phyloP scores from a whole-genome alignment of 495 filamentous ascomycete species.

The Penicillium desertorum region DNA sequence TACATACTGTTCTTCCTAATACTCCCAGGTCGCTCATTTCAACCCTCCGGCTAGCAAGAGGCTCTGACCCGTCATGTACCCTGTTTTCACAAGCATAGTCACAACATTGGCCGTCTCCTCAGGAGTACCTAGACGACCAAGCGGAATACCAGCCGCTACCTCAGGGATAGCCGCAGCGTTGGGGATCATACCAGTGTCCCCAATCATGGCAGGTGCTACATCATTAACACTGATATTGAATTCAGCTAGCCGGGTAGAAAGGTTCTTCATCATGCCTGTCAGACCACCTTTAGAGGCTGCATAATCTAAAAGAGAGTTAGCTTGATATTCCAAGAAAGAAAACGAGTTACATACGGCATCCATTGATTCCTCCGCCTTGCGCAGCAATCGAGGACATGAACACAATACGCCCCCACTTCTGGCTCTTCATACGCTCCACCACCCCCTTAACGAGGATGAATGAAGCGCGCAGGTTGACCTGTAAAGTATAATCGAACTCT shows the following conservation, averaged over 20 bases:
- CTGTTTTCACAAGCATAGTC: constrained; percentile 64
- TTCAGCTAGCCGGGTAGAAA: constrained; percentile 59
- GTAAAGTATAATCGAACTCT: constrained; percentile 66
- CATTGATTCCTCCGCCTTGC: constrained; percentile 65
- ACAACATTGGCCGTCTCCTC: constrained; percentile 69
- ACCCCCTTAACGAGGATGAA: constrained; percentile 66
- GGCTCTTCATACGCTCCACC: constrained; percentile 62
- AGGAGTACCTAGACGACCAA: constrained; percentile 62
- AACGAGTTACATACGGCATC: constrained; percentile 48
- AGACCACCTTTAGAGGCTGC: constrained; percentile 65
- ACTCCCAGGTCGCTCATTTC: constrained; percentile 29
- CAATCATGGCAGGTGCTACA: constrained; percentile 74
- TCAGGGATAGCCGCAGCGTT: constrained; percentile 54
- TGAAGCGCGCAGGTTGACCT: constrained; percentile 62
- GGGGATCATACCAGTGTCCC: constrained; percentile 65
- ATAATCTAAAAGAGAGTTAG: constrained; percentile 49
- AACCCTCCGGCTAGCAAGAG: constrained; percentile 58
- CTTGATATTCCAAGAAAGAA: background rate
- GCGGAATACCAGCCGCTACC: constrained; percentile 56
- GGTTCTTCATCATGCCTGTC: constrained; percentile 64
- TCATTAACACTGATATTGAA: constrained; percentile 72
- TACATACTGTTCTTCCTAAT: background rate
- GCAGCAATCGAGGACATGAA: constrained; percentile 69
- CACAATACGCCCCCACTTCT: constrained; percentile 65
- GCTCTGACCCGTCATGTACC: constrained; percentile 67